Evolutionary conservation across 345 rosid species (phyloP), one percentile per base, ranked within the genome.

Genomic region (Pseudoturritis turrita): DNA sequence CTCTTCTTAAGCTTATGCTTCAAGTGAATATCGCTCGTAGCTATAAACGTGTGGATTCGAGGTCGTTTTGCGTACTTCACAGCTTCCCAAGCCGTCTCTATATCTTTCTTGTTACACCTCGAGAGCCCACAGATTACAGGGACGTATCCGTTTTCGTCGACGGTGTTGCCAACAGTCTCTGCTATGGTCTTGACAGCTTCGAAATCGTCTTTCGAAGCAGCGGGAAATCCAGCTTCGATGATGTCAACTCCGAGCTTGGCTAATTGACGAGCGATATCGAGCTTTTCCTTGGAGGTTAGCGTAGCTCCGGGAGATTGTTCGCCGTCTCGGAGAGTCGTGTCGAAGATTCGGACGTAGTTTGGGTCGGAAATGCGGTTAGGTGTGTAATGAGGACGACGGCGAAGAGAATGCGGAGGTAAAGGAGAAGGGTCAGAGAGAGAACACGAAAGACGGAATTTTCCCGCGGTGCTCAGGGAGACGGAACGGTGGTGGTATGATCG

Each of bases 221-320:
- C 92, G 0, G 99, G 98, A 50, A 95, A 95, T 0, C 98, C 98
- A 0, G 96, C 97, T 57, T 95, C 99, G 12, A 95, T 95, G 7
- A 91, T 83, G 72, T 95, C 99, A 0, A 95, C 99, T 7, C 96
- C 92, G 51, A 91, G 90, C 74, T 84, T 91, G 2, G 91, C 83
- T 0, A 91, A 85, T 76, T 91, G 97, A 26, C 92, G 96, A 15
- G 98, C 98, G 36, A 95, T 89, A 76, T 85, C 91, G 1, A 91
- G 84, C 62, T 91, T 91, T 71, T 91, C 93, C 73, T 91, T 91
- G 65, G 99, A 84, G 10, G 99, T 91, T 17, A 95, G 76, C 3
- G 96, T 82, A 74, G 99, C 99, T 67, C 99, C 99, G 0, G 98
- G 99, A 68, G 99, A 91, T 70, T 91, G 99, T 70, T 95, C 99